A percentile compares a stretch with the other conserved stretches of the same genome.
Conservation (phyloP, 345 rosid genomes). For the Dovyalis caffra region DNA sequence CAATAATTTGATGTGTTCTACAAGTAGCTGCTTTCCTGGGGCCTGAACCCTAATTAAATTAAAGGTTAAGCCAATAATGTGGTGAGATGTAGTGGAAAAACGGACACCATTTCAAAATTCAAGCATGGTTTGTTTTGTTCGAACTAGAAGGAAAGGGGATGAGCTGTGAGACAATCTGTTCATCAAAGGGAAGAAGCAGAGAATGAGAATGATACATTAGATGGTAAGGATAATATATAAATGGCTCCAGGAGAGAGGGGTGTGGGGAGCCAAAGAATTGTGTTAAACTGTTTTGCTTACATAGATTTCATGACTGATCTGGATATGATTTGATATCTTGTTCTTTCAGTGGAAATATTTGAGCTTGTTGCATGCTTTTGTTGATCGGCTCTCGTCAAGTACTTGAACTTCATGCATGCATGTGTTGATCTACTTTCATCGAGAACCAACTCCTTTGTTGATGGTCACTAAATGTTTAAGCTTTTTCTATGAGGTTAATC, state of each 20-base stretch:
- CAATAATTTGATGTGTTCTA: background rate
- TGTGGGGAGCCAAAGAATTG: too few species aligned
- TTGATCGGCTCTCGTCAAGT: background rate
- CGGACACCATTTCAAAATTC: background rate
- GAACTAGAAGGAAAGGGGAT: background rate
- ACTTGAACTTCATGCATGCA: background rate
- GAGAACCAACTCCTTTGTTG: background rate
- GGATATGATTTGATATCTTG: too few species aligned
- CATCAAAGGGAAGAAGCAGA: too few species aligned
- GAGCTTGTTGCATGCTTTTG: background rate
- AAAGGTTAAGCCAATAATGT: background rate
- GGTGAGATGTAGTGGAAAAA: background rate
- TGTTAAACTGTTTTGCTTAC: background rate
- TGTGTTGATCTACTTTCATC: too few species aligned
- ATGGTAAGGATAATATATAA: too few species aligned
- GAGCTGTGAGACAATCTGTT: background rate
- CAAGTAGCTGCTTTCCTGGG: background rate
- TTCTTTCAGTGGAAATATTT: background rate
- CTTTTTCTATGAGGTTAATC: background rate
- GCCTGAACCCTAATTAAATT: background rate
- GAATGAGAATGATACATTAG: too few species aligned
- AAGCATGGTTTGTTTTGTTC: background rate
- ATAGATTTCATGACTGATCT: background rate
- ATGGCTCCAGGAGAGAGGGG: too few species aligned
- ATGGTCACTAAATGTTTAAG: background rate